phyloP scores from a whole-genome alignment of 805 yeast species.

The Starmerella powellii region DNA sequence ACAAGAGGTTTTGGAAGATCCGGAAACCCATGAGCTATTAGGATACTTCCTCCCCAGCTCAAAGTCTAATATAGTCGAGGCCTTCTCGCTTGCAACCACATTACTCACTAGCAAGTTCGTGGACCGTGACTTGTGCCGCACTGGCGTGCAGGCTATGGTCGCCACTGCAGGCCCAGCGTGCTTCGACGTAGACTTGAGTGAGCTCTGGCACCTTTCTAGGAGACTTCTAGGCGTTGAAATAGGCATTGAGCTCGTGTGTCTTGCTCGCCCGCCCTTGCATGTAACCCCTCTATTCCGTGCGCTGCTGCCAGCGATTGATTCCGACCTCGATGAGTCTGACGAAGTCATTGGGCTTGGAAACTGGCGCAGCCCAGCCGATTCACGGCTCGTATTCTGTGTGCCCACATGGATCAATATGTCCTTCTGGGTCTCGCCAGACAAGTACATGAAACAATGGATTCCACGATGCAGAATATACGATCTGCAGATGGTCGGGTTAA shows the following conservation, averaged over 20 bases:
- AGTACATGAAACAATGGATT: constrained; percentile 49
- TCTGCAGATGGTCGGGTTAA: constrained; percentile 94
- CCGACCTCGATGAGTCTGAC: constrained; percentile 17
- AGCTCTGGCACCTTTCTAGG: constrained; percentile 61
- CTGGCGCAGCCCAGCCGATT: constrained; percentile 1
- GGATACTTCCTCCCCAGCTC: constrained; percentile 73
- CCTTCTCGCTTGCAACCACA: constrained; percentile 72
- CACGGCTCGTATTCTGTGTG: constrained; percentile 30
- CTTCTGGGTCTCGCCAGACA: constrained; percentile 58
- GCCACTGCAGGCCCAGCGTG: constrained; percentile 89
- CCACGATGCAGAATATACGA: constrained; percentile 92
- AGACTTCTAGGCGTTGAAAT: constrained; percentile 67
- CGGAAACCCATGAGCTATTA: constrained; percentile 34
- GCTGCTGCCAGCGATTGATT: constrained; percentile 47
- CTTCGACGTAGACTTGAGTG: constrained; percentile 77
- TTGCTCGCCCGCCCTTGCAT: constrained; percentile 85
- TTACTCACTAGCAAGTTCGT: constrained; percentile 63
- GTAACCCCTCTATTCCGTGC: constrained; percentile 90
- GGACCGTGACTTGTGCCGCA: constrained; percentile 77
- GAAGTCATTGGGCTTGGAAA: constrained; percentile 36
- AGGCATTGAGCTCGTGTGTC: constrained; percentile 77
- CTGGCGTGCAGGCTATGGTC: constrained; percentile 79
- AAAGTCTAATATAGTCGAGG: constrained; percentile 80
- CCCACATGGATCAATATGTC: constrained; percentile 96
- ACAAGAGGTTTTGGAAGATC: constrained; percentile 50